Conservation (phyloP, 176 grass and related monocot genomes). For the Rhynchospora breviuscula region DNA sequence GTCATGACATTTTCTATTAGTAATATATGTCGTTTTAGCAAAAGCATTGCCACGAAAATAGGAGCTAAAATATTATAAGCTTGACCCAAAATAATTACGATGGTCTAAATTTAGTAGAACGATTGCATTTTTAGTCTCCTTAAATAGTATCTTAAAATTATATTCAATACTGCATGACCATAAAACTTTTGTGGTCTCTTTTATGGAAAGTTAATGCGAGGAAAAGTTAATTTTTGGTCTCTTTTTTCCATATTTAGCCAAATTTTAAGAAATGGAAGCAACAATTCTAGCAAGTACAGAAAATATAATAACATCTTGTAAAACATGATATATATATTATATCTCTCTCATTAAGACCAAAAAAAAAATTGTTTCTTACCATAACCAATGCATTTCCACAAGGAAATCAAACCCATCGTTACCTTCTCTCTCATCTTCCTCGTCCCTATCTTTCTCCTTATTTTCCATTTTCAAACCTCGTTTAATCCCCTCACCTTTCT, state of each 20-base stretch:
- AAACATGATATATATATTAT: not conserved
- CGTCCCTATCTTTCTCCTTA: conserved; percentile 8
- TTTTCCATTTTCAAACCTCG: conserved; percentile 28
- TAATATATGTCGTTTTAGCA: not conserved
- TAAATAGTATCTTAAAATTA: not conserved
- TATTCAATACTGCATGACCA: not conserved
- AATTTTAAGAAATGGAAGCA: not conserved
- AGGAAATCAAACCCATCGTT: not conserved
- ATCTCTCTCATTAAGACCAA: not conserved
- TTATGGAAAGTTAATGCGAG: not conserved
- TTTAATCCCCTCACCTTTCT: conserved; percentile 22
- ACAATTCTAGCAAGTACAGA: not conserved
- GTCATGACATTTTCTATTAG: not conserved
- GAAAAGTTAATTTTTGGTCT: not conserved
- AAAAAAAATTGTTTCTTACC: not conserved
- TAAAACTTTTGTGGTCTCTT: not conserved
- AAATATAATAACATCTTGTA: not conserved
- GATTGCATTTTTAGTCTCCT: not conserved
- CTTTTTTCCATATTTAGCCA: not conserved
- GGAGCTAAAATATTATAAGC: not conserved
- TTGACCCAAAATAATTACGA: not conserved
- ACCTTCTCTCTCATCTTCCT: conserved; percentile 18
- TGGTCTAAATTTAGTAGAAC: not conserved
- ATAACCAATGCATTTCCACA: not conserved
- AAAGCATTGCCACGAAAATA: not conserved